Base-by-base conservation (phyloP, 1,284 basidiomycete genomes). In the Athelia psychrophila region DNA sequence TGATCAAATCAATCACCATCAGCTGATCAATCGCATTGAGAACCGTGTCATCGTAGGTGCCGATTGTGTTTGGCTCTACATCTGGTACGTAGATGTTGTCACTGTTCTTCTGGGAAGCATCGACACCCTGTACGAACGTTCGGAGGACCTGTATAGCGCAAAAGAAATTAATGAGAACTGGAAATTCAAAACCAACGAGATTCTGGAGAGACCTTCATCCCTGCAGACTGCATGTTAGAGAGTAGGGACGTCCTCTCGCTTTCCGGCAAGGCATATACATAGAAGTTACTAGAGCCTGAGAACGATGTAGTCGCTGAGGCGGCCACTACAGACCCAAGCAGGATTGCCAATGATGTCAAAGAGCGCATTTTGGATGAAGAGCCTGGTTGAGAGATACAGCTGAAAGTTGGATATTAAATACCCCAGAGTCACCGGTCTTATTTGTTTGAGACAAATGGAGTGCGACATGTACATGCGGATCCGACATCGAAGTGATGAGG, bases 11-110 rank as follows among this genome's bases (percentile, higher is more conserved):
- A 33, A 19, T 13, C 20, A 64, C 63, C 63, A 64, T 64, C 18
- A 64, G 54, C 47, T 64, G 61, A 48, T 64, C 63, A 40, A 64
- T 60, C 27, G 52, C 48, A 47, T 60, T 55, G 27, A 64, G 44
- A n/a, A 64, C 55, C 16, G 58, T 58, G 25, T 64, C 63, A 49
- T 63, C 50, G 50, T 63, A 64, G 20, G 54, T 60, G 3, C 61
- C 55, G 27, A 63, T 56, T 0, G 61, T 60, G 36, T 59, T 57
- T n/a, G 56, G 57, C 48, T 63, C 60, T 25, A 64, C 52, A 48
- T 64, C 61, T 10, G 33, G 44, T 24, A 64, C 59, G 12, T 52
- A 47, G 19, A 50, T 27, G 48, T 53, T 64, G 48, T 56, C 51
- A 44, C 60, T 63, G 25, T 40, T 47, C 49, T 62, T 63, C 51